phyloP scores from a whole-genome alignment of 768 basidiomycete species.

The Neoboletus magnificus region DNA sequence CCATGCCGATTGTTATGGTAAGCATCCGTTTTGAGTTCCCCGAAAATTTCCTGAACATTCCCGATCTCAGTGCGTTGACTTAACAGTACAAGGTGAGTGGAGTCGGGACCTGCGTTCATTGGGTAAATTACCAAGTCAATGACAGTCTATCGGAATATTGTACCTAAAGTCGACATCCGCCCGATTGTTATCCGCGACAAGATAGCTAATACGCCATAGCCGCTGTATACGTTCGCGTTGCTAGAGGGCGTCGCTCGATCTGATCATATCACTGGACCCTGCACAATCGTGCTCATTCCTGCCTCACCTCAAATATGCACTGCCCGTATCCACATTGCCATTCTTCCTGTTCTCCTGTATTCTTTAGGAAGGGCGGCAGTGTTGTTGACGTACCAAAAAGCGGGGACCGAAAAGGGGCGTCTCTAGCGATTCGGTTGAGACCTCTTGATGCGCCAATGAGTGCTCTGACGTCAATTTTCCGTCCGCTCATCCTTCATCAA shows the following conservation, averaged over 20 bases:
- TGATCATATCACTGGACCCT: conserved; percentile 21
- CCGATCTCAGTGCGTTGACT: neutral
- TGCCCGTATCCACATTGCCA: conserved; percentile 1
- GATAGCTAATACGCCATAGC: conserved; percentile 5
- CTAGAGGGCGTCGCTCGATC: conserved; percentile 14
- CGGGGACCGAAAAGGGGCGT: neutral
- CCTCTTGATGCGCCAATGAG: neutral
- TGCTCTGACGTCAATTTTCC: neutral
- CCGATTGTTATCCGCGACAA: neutral
- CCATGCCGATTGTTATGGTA: neutral
- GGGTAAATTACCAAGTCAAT: neutral
- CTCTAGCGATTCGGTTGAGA: neutral
- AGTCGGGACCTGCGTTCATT: neutral
- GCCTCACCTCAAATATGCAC: conserved; percentile 2
- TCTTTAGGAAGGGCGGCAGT: neutral
- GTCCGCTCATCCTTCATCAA: neutral
- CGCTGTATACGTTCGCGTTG: conserved; percentile 9
- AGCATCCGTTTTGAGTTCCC: neutral
- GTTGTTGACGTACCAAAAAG: conserved; percentile 6
- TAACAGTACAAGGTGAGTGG: neutral
- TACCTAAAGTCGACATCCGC: conserved; percentile 8
- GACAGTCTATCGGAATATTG: neutral
- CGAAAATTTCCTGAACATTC: too few relatives aligned
- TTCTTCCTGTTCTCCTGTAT: neutral
- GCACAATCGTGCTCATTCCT: conserved; percentile 6